Conservation (phyloP, 345 rosid species). For the Citrus australasica region DNA sequence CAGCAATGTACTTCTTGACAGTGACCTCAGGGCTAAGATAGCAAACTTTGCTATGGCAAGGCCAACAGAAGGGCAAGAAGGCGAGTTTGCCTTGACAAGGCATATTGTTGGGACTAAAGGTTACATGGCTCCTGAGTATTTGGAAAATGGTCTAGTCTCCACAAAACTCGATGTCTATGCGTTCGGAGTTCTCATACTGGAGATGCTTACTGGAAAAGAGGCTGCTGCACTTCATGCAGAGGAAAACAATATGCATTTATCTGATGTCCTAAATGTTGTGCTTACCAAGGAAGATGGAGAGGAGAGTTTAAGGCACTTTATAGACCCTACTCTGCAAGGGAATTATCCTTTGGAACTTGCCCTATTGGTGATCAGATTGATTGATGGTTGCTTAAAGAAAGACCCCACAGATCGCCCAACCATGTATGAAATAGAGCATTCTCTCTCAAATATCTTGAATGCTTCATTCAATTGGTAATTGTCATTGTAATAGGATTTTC, state of each 20-base stretch:
- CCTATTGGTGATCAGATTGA: constrained; percentile 31
- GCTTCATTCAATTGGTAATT: constrained; percentile 38
- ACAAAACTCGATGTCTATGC: constrained; percentile 79
- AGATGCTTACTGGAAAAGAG: constrained; percentile 64
- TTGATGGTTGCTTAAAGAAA: constrained; percentile 51
- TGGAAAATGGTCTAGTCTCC: constrained; percentile 69
- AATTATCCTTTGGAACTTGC: constrained; percentile 44
- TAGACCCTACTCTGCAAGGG: constrained; percentile 42
- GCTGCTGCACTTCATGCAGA: constrained; percentile 33
- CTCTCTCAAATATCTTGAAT: constrained; percentile 49
- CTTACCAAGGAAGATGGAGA: constrained; percentile 24
- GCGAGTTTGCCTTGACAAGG: constrained; percentile 58
- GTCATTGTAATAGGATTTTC: constrained; percentile 8
- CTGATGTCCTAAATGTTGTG: constrained; percentile 20
- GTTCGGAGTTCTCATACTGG: constrained; percentile 66
- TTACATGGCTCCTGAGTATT: constrained; percentile 82
- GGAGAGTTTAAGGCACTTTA: constrained; percentile 22
- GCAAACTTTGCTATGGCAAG: constrained; percentile 47
- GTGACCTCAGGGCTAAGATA: constrained; percentile 54
- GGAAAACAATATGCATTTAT: constrained; percentile 23
- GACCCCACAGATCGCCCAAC: constrained; percentile 58
- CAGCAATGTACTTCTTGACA: constrained; percentile 49
- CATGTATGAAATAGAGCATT: constrained; percentile 53
- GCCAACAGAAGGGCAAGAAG: constrained; percentile 41
- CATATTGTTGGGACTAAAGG: constrained; percentile 87